Base-by-base conservation (phyloP, 768 basidiomycete species). In the Scleroderma citrinum region DNA sequence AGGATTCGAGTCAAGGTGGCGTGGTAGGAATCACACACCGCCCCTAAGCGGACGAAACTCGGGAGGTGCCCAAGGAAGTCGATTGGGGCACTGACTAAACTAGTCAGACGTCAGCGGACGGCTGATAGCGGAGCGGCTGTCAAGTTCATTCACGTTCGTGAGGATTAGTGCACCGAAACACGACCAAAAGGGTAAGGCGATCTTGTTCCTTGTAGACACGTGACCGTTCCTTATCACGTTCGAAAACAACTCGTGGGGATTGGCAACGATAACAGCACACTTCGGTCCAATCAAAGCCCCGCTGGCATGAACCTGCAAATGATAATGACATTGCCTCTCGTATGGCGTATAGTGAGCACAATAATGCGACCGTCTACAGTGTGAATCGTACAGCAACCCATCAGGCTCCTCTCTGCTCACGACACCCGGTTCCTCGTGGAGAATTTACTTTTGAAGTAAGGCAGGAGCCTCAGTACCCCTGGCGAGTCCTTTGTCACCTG, bases 401-500 rank as follows among this genome's bases (percentile, higher is more conserved):
- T 31, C 48, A 47, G 24, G 41, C 30, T 38, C 40, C 38, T 19
- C 26, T 30, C 21, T 36, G 21, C 34, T 30, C 29, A 44, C n/a
- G 24, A 10, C 32, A 52, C 56, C n/a, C n/a, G n/a, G n/a, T n/a
- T n/a, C 44, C 42, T 48, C 7, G 20, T 19, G 20, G 10, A 23
- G 38, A 32, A 16, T 44, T 64, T 74, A 83, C 72, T 86, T 85
- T 76, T 80, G 77, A 63, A 79, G 72, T 47, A 92, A 71, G 49
- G 81, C 83, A 40, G 92, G 92, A 45, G 83, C 62, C n/a, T 72
- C 80, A 53, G 71, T 65, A 49, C 93, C 93, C 51, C 78, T 80
- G 53, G 92, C 87, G 56, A 95, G 73, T 41, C 91, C 92, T 68
- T 78, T 79, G 54, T 75, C 79, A 46, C 85, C 90, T 44, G 91